Percentiles rank a stretch among this genome's conserved stretches.
phyloP scores from a whole-genome alignment of 768 basidiomycete species.

The Pulveroboletus sp. region DNA sequence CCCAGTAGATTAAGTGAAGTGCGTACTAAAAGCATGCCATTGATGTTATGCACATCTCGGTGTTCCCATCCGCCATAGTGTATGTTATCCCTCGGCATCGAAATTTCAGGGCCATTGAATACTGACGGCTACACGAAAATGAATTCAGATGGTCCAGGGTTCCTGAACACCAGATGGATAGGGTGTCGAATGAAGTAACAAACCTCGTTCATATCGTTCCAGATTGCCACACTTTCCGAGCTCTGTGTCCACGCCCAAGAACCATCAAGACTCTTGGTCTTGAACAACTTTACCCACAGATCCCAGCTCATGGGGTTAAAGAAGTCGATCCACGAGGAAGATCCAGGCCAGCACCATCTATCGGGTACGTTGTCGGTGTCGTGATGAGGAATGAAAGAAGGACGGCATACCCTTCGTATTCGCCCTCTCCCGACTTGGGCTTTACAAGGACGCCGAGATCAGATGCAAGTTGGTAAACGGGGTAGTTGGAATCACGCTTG shows the following conservation, averaged over 20 bases:
- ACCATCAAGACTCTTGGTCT: slow-evolving; percentile 45
- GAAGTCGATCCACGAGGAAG: slow-evolving; percentile 95
- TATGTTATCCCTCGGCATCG: slow-evolving; percentile 68
- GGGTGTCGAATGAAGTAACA: slow-evolving; percentile 6
- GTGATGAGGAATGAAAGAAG: not conserved
- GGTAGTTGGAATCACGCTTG: slow-evolving; percentile 75
- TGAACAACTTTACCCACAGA: slow-evolving; percentile 89
- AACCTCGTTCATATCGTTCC: slow-evolving; percentile 99
- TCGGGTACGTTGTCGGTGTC: not conserved
- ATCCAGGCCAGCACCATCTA: slow-evolving; percentile 95
- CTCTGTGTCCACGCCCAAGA: slow-evolving; percentile 78
- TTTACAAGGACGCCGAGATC: slow-evolving; percentile 83
- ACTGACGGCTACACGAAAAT: slow-evolving; percentile 70
- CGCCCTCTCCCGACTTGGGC: slow-evolving; percentile 68
- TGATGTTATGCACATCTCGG: slow-evolving; percentile 94
- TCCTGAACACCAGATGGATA: not conserved
- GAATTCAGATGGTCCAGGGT: not conserved
- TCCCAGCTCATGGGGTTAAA: slow-evolving; percentile 88
- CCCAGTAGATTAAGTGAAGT: not conserved
- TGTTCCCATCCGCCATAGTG: slow-evolving; percentile 98
- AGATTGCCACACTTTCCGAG: slow-evolving; percentile 82
- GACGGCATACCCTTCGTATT: slow-evolving; percentile 71
- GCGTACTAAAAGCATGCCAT: slow-evolving; percentile 88
- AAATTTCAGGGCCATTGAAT: slow-evolving; percentile 99
- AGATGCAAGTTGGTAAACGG: slow-evolving; percentile 79